Percentiles rank a stretch among this genome's conserved stretches.
Evolutionary conservation across 2,329 filamentous ascomycete genomes (phyloP).

Genomic region (Septoria linicola): DNA sequence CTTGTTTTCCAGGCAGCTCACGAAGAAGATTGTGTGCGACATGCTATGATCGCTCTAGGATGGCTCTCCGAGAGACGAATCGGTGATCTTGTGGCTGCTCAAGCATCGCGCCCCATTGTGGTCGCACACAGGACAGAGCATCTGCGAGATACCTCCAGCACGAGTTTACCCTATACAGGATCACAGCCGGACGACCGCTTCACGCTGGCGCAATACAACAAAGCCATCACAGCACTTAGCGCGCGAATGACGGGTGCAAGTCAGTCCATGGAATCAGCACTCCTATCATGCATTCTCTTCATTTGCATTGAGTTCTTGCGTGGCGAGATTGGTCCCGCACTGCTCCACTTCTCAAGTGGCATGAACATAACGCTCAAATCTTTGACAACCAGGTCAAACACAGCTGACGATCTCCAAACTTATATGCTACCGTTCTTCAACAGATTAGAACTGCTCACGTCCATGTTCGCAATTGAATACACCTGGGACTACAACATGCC

Average conservation of each 20-base stretch:
- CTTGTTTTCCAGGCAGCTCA: slow-evolving; percentile 1
- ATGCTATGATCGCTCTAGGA: slow-evolving; percentile 1
- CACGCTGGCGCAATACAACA: neutral
- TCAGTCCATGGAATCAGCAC: neutral
- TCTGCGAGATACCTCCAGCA: neutral
- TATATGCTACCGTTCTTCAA: neutral
- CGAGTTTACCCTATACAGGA: neutral
- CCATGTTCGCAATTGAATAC: neutral
- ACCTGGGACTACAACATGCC: neutral
- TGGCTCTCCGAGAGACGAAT: neutral
- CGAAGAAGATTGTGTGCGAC: neutral
- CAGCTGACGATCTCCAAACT: neutral
- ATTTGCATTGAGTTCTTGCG: slow-evolving; percentile 5
- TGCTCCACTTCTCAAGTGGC: slow-evolving; percentile 1
- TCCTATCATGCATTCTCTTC: slow-evolving; percentile 3
- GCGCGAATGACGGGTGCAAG: neutral
- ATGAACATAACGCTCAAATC: neutral
- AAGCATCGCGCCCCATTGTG: neutral
- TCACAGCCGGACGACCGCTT: neutral
- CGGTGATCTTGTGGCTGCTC: neutral
- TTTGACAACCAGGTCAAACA: neutral
- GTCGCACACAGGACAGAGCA: neutral
- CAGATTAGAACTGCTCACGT: slow-evolving; percentile 1
- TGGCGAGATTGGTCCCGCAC: neutral
- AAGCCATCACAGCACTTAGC: neutral